phyloP scores from a whole-genome alignment of 2,329 filamentous ascomycete species.

The Exophiala phaeomuriformis region DNA sequence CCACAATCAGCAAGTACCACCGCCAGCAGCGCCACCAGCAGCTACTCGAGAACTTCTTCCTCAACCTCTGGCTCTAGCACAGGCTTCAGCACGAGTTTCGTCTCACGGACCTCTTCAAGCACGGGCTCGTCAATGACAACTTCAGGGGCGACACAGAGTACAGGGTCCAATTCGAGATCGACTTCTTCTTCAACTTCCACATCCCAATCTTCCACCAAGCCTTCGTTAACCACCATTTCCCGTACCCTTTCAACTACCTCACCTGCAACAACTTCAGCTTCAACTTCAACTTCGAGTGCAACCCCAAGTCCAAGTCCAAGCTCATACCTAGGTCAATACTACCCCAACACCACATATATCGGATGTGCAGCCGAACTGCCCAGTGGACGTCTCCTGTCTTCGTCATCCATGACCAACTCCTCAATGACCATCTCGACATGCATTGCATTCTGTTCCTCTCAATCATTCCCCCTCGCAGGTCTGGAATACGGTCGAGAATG shows the following conservation, averaged over 20 bases:
- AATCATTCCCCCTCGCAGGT: constrained; percentile 19
- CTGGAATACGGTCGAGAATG: constrained; percentile 20
- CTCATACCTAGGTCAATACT: not conserved
- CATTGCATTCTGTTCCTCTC: constrained; percentile 19
- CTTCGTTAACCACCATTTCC: not conserved
- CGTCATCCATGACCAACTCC: constrained; percentile 36
- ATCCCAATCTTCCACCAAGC: not conserved
- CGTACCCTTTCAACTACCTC: not conserved
- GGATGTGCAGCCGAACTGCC: constrained; percentile 17
- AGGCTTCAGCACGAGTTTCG: constrained; percentile 1
- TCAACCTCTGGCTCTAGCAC: not conserved
- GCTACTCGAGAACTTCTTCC: not conserved
- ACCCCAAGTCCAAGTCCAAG: not conserved
- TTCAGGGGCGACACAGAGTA: not conserved
- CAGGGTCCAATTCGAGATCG: not conserved
- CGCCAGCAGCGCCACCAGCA: too few relatives aligned
- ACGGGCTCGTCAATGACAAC: not conserved
- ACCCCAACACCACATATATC: constrained; percentile 9
- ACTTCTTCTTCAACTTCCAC: not conserved
- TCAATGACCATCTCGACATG: constrained; percentile 40
- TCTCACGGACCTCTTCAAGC: not conserved
- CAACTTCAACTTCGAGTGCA: not conserved
- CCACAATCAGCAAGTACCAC: too few relatives aligned
- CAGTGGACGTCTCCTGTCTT: constrained; percentile 38
- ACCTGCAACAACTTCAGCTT: not conserved